Evolutionary conservation across 176 grass and related monocot species (phyloP).

Genomic region (sorghum (Sorghum bicolor)): Sorghum_bicolor_NCBIv3 NC_012870.2:70526001-70526500

Average conservation of each 20-base stretch:
- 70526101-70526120: slow-evolving; percentile 32
- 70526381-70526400: slow-evolving; percentile 37
- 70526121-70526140: slow-evolving; percentile 36
- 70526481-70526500: background rate
- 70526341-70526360: slow-evolving; percentile 31
- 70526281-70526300: slow-evolving; percentile 20
- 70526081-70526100: slow-evolving; percentile 26
- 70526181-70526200: slow-evolving; percentile 67
- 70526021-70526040: slow-evolving; percentile 65
- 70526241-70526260: slow-evolving; percentile 17
- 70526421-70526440: slow-evolving; percentile 57
- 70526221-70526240: slow-evolving; percentile 42
- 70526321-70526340: slow-evolving; percentile 17
- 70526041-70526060: slow-evolving; percentile 84
- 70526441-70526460: slow-evolving; percentile 32
- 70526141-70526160: slow-evolving; percentile 32
- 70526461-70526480: background rate
- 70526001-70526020: slow-evolving; percentile 71
- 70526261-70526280: background rate
- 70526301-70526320: slow-evolving; percentile 32
- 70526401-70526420: slow-evolving; percentile 25
- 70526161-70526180: slow-evolving; percentile 45
- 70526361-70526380: slow-evolving; percentile 20
- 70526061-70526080: slow-evolving; percentile 52
- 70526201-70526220: slow-evolving; percentile 82